Percentiles rank a stretch among this genome's conserved stretches.
phyloP scores from a whole-genome alignment of 257 asterid species.

The Catharanthus roseus region DNA sequence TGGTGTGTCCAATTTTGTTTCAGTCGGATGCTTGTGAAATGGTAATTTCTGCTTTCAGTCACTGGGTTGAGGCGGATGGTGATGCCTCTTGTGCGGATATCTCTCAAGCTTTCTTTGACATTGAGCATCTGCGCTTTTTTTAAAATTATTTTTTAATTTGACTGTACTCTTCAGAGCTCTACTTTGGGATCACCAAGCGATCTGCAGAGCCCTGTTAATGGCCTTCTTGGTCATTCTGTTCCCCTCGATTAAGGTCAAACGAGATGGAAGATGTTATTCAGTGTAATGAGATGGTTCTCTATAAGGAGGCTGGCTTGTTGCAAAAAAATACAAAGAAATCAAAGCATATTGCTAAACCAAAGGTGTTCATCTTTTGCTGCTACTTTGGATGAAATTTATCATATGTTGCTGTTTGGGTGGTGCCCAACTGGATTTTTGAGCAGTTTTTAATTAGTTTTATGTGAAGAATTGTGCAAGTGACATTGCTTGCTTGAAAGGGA shows the following conservation, averaged over 20 bases:
- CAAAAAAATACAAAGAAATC: slow-evolving; percentile 8
- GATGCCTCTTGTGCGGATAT: slow-evolving; percentile 37
- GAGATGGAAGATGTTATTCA: slow-evolving; percentile 39
- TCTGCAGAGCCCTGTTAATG: slow-evolving; percentile 32
- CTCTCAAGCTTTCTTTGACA: slow-evolving; percentile 34
- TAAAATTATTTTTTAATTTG: slow-evolving; percentile 32
- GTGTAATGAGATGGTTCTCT: slow-evolving; percentile 37
- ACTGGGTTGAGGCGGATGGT: slow-evolving; percentile 58
- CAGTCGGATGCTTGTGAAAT: slow-evolving; percentile 59
- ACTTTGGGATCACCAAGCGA: slow-evolving; percentile 37
- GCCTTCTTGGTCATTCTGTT: slow-evolving; percentile 27
- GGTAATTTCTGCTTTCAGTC: slow-evolving; percentile 54
- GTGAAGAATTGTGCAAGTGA: slow-evolving; percentile 11
- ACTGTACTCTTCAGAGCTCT: slow-evolving; percentile 31
- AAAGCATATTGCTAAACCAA: background rate
- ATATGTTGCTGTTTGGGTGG: background rate
- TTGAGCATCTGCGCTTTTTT: slow-evolving; percentile 42
- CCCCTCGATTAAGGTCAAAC: slow-evolving; percentile 29
- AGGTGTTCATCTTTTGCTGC: background rate
- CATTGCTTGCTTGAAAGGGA: background rate
- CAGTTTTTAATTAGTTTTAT: slow-evolving; percentile 5
- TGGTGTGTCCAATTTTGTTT: slow-evolving; percentile 12
- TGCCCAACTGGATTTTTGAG: slow-evolving; percentile 5
- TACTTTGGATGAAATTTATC: background rate
- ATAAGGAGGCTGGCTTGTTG: slow-evolving; percentile 19